Conservation (phyloP, 345 rosid species). For the Garcia nutans region DNA sequence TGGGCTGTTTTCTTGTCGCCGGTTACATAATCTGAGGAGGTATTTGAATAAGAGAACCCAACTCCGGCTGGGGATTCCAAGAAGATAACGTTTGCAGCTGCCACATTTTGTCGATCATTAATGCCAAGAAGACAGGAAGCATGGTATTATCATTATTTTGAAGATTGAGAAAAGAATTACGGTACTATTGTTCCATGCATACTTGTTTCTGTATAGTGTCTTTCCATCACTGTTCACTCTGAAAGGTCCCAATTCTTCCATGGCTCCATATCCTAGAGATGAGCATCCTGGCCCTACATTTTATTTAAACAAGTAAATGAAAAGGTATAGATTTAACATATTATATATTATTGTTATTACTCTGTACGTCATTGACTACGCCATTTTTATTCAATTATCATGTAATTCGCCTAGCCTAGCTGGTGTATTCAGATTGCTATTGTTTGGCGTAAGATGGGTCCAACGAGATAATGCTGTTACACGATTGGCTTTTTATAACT, state of each 20-base stretch:
- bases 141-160: background rate
- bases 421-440: too few species aligned
- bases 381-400: too few species aligned
- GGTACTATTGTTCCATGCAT: conserved; percentile 47
- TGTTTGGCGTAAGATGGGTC: too few species aligned
- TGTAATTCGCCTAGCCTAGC: too few species aligned
- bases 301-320: too few species aligned
- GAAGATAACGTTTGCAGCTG: conserved; percentile 49
- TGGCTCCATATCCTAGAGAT: conserved; percentile 51
- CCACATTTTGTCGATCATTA: background rate
- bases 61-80: conserved; percentile 55
- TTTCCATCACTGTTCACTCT: conserved; percentile 41
- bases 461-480: too few species aligned
- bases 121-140: background rate
- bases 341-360: too few species aligned
- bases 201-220: conserved; percentile 34
- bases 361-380: too few species aligned
- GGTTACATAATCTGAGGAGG: conserved; percentile 33
- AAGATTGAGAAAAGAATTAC: background rate
- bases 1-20: conserved; percentile 47
- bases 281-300: conserved; percentile 57
- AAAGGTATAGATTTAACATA: too few species aligned
- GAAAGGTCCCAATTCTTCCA: conserved; percentile 57
- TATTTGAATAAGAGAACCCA: conserved; percentile 55
- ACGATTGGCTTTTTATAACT: too few species aligned